phyloP scores from a whole-genome alignment of 2,329 filamentous ascomycete species.

The Cordyceps fumosorosea region DNA sequence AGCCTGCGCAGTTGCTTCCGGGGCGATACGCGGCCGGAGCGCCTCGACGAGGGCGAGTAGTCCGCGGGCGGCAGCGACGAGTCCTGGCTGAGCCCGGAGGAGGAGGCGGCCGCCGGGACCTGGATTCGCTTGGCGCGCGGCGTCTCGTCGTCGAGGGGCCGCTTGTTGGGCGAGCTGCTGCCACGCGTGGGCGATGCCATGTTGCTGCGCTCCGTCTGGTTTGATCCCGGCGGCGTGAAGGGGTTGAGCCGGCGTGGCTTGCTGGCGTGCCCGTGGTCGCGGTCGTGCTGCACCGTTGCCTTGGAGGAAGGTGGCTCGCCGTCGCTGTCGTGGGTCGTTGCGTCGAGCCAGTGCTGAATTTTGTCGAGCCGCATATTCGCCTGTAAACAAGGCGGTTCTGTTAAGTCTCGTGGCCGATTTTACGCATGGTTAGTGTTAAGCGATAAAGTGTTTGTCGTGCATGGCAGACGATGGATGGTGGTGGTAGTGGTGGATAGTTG shows the following conservation, averaged over 20 bases:
- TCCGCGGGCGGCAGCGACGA: neutral
- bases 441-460: neutral
- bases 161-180: neutral
- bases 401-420: neutral
- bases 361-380: neutral
- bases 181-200: neutral
- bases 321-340: neutral
- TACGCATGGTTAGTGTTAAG: neutral
- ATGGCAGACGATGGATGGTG: neutral
- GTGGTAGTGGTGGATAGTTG: neutral
- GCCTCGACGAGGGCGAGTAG: neutral
- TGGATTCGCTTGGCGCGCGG: neutral
- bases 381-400: neutral
- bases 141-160: neutral
- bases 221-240: neutral
- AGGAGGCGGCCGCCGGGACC: neutral
- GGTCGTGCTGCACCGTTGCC: neutral
- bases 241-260: neutral
- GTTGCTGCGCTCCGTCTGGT: neutral
- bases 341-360: neutral
- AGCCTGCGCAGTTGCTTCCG: neutral
- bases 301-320: neutral
- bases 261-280: neutral
- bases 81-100: neutral
- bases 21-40: neutral